Percentiles rank a stretch among this genome's conserved stretches.
phyloP scores from a whole-genome alignment of 768 basidiomycete genomes.

The Phylloporus scabripes region DNA sequence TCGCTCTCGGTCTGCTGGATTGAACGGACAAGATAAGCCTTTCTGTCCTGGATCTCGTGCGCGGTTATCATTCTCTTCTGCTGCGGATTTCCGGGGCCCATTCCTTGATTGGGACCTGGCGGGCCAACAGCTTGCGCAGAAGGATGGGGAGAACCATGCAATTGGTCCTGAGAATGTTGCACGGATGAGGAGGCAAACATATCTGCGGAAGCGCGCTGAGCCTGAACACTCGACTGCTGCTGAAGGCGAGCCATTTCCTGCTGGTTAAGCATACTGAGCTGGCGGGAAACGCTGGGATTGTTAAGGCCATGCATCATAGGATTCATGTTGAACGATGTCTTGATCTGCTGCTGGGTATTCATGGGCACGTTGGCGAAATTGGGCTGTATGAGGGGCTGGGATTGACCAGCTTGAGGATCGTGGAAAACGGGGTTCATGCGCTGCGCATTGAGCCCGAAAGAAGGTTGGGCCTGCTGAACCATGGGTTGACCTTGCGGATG shows the following conservation, averaged over 20 bases:
- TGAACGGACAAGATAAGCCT: conserved; percentile 2
- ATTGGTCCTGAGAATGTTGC: conserved; percentile 34
- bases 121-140: conserved; percentile 19
- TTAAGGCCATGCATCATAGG: conserved; percentile 36
- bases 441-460: conserved; percentile 34
- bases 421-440: conserved; percentile 38
- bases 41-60: conserved; percentile 24
- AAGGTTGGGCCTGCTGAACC: conserved; percentile 33
- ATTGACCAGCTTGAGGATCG: conserved; percentile 28
- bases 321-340: conserved; percentile 27
- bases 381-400: conserved; percentile 30
- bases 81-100: conserved; percentile 16
- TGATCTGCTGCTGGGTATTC: conserved; percentile 33
- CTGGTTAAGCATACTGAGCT: conserved; percentile 44
- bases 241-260: conserved; percentile 35
- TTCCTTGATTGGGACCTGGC: conserved; percentile 19
- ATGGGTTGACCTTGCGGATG: conserved; percentile 37
- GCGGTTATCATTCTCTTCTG: conserved; percentile 17
- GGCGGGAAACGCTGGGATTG: conserved; percentile 26
- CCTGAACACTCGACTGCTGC: conserved; percentile 28
- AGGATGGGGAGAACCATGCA: conserved; percentile 48
- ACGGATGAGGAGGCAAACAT: conserved; percentile 47
- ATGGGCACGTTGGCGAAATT: conserved; percentile 38
- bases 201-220: conserved; percentile 36
- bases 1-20: conserved; percentile 15